Evolutionary conservation across 1,139 yeast genomes (phyloP).

Genomic region (Kodamaea anthophila): DNA sequence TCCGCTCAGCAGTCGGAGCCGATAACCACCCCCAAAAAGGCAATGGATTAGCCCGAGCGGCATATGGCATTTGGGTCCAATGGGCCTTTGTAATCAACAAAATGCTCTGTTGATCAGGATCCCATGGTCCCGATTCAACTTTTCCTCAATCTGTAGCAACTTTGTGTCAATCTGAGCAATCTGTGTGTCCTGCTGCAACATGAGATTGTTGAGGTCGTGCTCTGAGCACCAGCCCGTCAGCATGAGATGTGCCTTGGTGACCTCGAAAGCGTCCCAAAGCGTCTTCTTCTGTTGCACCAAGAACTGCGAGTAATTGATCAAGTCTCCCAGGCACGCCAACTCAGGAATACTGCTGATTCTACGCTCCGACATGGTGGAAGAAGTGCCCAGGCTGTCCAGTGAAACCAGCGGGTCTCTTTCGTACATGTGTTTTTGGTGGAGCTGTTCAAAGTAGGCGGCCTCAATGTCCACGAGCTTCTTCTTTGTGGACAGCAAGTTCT

Average conservation of each 20-base stretch:
- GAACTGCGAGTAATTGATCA: slow-evolving; percentile 27
- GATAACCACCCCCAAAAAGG: no score
- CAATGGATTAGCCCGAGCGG: no score
- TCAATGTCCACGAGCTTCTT: slow-evolving; percentile 29
- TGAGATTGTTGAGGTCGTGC: slow-evolving; percentile 38
- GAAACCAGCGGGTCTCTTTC: slow-evolving; percentile 5
- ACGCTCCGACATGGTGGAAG: slow-evolving; percentile 2
- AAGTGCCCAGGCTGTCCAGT: slow-evolving; percentile 3
- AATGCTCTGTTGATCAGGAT: slow-evolving; percentile 15
- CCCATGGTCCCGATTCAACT: slow-evolving; percentile 23
- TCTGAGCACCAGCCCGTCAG: slow-evolving; percentile 43
- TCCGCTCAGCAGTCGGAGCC: no score
- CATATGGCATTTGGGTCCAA: no score
- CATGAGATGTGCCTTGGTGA: slow-evolving; percentile 28
- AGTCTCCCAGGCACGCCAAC: slow-evolving; percentile 24
- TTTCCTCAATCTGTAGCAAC: slow-evolving; percentile 26
- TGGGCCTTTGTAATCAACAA: slow-evolving; percentile 3
- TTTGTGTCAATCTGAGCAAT: slow-evolving; percentile 29
- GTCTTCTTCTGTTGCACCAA: slow-evolving; percentile 26
- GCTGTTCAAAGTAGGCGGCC: slow-evolving; percentile 30
- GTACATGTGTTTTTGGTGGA: slow-evolving; percentile 9
- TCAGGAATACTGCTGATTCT: slow-evolving; percentile 21
- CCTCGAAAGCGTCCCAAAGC: slow-evolving; percentile 31
- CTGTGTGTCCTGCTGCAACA: slow-evolving; percentile 30
- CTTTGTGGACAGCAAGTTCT: slow-evolving; percentile 25